Evolutionary conservation across 1,284 basidiomycete genomes (phyloP).

Genomic region (Cystobasidium sp.): DNA sequence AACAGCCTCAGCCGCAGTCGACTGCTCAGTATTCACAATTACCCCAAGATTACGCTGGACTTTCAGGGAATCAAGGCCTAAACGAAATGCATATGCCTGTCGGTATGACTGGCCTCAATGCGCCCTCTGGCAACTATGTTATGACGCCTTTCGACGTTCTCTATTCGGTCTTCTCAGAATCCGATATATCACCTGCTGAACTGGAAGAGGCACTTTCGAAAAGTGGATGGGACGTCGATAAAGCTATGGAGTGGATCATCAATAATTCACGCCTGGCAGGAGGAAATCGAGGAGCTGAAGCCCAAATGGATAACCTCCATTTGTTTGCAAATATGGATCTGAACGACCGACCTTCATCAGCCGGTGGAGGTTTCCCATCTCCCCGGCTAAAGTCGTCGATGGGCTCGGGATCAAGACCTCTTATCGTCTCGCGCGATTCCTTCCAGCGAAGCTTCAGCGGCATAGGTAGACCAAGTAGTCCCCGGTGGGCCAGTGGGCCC

Average conservation of each 20-base stretch:
- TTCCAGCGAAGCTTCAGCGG: constrained; percentile 46
- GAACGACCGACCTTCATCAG: constrained; percentile 15
- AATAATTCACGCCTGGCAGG: constrained; percentile 60
- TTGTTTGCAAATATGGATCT: constrained; percentile 22
- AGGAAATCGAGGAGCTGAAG: constrained; percentile 56
- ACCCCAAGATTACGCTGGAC: background rate
- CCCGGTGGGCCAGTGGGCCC: constrained; percentile 47
- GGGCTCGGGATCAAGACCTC: constrained; percentile 48
- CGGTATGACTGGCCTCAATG: constrained; percentile 25
- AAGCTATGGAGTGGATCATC: constrained; percentile 88
- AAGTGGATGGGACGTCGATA: constrained; percentile 92
- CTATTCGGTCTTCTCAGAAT: constrained; percentile 82
- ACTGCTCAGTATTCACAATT: constrained; percentile 43
- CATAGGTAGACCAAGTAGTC: constrained; percentile 24
- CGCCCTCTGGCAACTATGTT: constrained; percentile 45
- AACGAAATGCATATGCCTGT: background rate
- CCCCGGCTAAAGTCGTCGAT: constrained; percentile 16
- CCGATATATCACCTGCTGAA: constrained; percentile 82
- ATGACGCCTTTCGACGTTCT: constrained; percentile 98
- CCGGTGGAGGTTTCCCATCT: constrained; percentile 3
- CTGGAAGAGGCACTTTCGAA: constrained; percentile 87
- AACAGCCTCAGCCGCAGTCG: constrained; percentile 33
- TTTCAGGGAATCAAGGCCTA: background rate
- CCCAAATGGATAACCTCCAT: constrained; percentile 49
- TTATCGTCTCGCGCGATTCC: constrained; percentile 51